phyloP scores from a whole-genome alignment of 768 basidiomycete species.

The Rhizopogon vinicolor region DNA sequence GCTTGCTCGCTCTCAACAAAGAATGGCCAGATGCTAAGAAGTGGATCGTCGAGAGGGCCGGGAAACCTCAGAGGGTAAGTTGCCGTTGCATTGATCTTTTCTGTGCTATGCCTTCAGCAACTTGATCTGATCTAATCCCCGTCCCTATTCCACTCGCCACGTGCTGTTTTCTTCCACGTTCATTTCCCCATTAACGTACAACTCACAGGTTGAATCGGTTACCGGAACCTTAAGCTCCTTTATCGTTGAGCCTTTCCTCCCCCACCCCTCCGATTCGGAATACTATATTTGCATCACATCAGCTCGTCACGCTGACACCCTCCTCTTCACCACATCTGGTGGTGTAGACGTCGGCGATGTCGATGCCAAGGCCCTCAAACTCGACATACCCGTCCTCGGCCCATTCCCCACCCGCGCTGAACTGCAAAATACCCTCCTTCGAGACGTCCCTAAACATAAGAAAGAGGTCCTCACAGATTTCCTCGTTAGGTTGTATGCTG shows the following conservation, averaged over 20 bases:
- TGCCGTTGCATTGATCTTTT: conserved; percentile 4
- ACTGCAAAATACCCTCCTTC: conserved; percentile 71
- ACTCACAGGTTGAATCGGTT: conserved; percentile 77
- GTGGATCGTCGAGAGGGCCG: conserved; percentile 87
- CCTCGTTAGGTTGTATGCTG: conserved; percentile 89
- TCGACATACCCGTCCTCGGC: conserved; percentile 69
- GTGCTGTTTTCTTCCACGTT: conserved; percentile 4
- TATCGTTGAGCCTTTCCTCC: conserved; percentile 98
- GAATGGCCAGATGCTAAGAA: conserved; percentile 79
- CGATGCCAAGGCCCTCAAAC: conserved; percentile 91
- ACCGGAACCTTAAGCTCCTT: conserved; percentile 97
- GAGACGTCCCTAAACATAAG: conserved; percentile 77
- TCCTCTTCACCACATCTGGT: conserved; percentile 98
- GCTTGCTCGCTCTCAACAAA: conserved; percentile 92
- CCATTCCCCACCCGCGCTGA: conserved; percentile 79
- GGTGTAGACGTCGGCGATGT: conserved; percentile 99
- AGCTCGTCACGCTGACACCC: conserved; percentile 87
- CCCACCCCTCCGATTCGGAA: conserved; percentile 89
- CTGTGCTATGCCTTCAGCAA: not conserved
- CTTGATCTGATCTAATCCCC: not conserved
- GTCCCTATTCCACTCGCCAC: conserved; percentile 6
- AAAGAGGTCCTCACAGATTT: conserved; percentile 94
- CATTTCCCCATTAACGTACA: conserved; percentile 18
- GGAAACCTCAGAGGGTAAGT: conserved; percentile 86
- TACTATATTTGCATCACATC: conserved; percentile 99